A percentile compares a stretch with the other conserved stretches of the same genome.
Conservation (phyloP, 164 flowering plant species). For the Berberis thunbergii region DNA sequence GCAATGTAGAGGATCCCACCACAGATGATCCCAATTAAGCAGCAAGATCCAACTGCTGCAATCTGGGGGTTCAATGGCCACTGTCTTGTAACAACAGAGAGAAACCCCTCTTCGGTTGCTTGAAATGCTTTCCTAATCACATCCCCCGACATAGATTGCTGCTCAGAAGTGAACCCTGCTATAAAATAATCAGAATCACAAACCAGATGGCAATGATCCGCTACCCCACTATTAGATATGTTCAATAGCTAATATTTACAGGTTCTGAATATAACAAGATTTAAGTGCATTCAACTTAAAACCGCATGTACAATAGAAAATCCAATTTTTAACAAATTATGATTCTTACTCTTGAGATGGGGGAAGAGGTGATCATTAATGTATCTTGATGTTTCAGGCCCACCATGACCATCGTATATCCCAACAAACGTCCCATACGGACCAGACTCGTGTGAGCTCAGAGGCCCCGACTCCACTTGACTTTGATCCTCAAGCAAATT, state of each 20-base stretch:
- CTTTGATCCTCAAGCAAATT: constrained; percentile 80
- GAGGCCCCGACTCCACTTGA: constrained; percentile 65
- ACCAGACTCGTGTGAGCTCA: constrained; percentile 53
- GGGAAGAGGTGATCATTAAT: constrained; percentile 60
- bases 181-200: not conserved
- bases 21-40: constrained; percentile 60
- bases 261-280: too few relatives aligned
- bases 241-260: too few relatives aligned
- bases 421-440: constrained; percentile 78
- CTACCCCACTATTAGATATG: not conserved
- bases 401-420: constrained; percentile 83
- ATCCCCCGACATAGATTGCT: constrained; percentile 57
- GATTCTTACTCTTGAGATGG: constrained; percentile 63
- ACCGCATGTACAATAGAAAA: too few relatives aligned
- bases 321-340: not conserved
- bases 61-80: constrained; percentile 74
- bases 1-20: constrained; percentile 64
- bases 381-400: constrained; percentile 76
- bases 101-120: constrained; percentile 83
- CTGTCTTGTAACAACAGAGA: constrained; percentile 55
- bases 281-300: too few relatives aligned
- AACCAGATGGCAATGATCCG: not conserved
- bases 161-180: constrained; percentile 57
- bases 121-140: constrained; percentile 69
- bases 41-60: constrained; percentile 89